A percentile compares a stretch with the other conserved stretches of the same genome.
Evolutionary conservation across 2,329 filamentous ascomycete genomes (phyloP).

Genomic region (Lasiodiplodia gonubiensis): DNA sequence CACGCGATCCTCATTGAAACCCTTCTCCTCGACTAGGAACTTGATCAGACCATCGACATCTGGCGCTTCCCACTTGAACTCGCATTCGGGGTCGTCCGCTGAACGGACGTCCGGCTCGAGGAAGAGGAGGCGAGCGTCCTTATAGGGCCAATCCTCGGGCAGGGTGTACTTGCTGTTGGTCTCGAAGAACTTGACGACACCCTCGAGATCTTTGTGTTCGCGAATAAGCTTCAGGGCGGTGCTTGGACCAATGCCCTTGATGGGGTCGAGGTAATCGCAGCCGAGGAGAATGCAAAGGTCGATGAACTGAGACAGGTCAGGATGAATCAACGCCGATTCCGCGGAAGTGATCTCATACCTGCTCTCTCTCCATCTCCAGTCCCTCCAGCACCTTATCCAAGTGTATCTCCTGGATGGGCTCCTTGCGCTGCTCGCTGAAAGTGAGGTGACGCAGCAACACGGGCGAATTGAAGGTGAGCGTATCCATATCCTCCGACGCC

Average conservation of each 20-base stretch:
- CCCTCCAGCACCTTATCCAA: constrained; percentile 86
- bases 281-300: constrained; percentile 97
- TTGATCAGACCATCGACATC: constrained; percentile 88
- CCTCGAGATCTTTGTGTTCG: constrained; percentile 86
- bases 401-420: constrained; percentile 95
- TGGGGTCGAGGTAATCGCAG: constrained; percentile 96
- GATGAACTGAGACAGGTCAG: constrained; percentile 71
- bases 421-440: constrained; percentile 96
- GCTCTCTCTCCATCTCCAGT: constrained; percentile 82
- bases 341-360: constrained; percentile 61
- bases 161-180: constrained; percentile 80
- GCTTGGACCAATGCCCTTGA: constrained; percentile 90
- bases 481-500: constrained; percentile 98
- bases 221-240: constrained; percentile 94
- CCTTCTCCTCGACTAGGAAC: constrained; percentile 91
- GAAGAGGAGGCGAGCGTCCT: constrained; percentile 90
- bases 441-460: constrained; percentile 92
- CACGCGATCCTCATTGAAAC: constrained; percentile 94
- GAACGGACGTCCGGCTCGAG: constrained; percentile 85
- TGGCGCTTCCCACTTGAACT: constrained; percentile 97
- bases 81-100: constrained; percentile 84
- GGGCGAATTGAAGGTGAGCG: constrained; percentile 90
- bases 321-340: not conserved
- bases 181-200: constrained; percentile 81
- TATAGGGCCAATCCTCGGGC: constrained; percentile 96